Base-by-base conservation (phyloP, 2,329 filamentous ascomycete genomes). In the Cytospora leucostoma region DNA sequence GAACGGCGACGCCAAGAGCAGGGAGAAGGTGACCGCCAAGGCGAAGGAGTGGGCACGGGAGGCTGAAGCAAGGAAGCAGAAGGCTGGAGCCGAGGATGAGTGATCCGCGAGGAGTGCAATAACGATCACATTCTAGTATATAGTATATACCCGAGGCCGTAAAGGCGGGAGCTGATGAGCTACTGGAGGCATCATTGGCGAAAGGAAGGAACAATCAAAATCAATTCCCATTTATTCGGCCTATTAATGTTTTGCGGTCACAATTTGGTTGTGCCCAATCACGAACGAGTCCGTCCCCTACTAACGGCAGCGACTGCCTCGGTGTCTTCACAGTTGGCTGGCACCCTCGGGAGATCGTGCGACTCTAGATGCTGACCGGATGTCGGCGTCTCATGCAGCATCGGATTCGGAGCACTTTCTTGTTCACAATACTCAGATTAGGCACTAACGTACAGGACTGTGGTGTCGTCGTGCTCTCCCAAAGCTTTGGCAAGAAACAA, bases 21-120 rank as follows among this genome's bases (percentile, higher is more conserved):
- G 86, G 56, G 89, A 92, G 73, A 84, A 82, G 69, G 91, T 93
- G 54, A 87, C 86, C 73, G 87, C 84, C 19, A 82, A 87, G 74
- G 91, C 91, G 58, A 83, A 82, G 71, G 88, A 89, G 72, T 94
- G 88, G 83, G 88, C 88, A 49, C 85, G 83, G 66, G 74, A 76
- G 62, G 77, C 73, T 61, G 77, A 76, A 64, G 78, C 77, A 67
- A 75, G 69, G 67, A 74, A 76, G 65, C 75, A 73, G 64, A 68
- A 64, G 34, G 70, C 67, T 3, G 69, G 70, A 60, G 71, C 63
- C 17, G 73, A 68, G 21, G 69, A 68, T 7, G 68, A 72, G 63
- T 68, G 65, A 64, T 50, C 37, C 19, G 17, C 33, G 44, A 54
- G 54, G 32, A 32, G 10, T 35, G 34, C 17, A 10, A 38, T 44